Evolutionary conservation across 768 basidiomycete genomes (phyloP).

Genomic region (Inosperma sp.): DNA sequence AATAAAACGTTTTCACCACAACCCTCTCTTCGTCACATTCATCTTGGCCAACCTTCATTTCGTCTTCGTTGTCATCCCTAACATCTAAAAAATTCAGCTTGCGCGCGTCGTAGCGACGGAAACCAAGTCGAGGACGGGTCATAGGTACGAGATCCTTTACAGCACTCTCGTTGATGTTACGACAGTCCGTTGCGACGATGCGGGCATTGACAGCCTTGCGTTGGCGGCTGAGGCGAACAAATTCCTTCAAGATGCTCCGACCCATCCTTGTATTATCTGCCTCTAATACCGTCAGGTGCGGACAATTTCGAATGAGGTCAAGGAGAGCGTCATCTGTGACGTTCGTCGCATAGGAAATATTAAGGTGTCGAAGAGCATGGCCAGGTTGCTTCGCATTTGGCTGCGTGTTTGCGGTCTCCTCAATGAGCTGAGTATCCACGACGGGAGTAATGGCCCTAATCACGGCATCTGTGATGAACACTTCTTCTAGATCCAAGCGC

Average conservation of each 20-base stretch:
- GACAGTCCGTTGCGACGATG: conserved; percentile 73
- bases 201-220: conserved; percentile 48
- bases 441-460: conserved; percentile 58
- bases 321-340: conserved; percentile 62
- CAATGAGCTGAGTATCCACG: conserved; percentile 3
- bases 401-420: conserved; percentile 7
- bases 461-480: conserved; percentile 68
- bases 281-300: conserved; percentile 61
- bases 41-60: conserved; percentile 66
- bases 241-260: conserved; percentile 56
- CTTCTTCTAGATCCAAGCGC: conserved; percentile 84
- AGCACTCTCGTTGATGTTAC: conserved; percentile 54
- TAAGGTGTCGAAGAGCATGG: conserved; percentile 65
- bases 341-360: conserved; percentile 61
- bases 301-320: conserved; percentile 59
- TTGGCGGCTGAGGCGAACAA: conserved; percentile 51
- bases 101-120: conserved; percentile 69
- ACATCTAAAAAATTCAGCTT: conserved; percentile 68
- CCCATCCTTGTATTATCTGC: conserved; percentile 77
- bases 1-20: conserved; percentile 79
- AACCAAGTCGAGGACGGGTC: conserved; percentile 68
- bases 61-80: conserved; percentile 57
- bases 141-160: conserved; percentile 55
- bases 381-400: conserved; percentile 42
- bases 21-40: conserved; percentile 74